Percentiles rank a stretch among this genome's conserved stretches.
Conservation (phyloP, 345 rosid species). For the Populus simonii region DNA sequence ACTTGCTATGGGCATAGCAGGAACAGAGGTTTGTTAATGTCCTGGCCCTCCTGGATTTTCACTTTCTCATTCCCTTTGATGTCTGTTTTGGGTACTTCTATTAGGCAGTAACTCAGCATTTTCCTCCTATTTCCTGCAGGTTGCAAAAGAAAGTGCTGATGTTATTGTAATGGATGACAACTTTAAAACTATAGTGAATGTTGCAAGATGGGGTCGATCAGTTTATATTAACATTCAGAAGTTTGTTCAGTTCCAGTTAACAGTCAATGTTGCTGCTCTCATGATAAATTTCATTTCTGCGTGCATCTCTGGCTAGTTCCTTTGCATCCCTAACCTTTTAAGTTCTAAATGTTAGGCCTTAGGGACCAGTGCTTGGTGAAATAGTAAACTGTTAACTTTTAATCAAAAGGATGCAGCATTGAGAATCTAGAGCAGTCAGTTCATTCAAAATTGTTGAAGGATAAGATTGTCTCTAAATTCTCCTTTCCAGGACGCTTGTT, state of each 20-base stretch:
- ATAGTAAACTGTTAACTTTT: background rate
- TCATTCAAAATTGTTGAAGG: background rate
- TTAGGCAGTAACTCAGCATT: background rate
- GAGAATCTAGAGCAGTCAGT: background rate
- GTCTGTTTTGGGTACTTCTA: background rate
- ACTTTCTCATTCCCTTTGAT: background rate
- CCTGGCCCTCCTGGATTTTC: background rate
- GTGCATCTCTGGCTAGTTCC: conserved; percentile 54
- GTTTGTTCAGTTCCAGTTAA: conserved; percentile 78
- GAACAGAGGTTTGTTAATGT: conserved; percentile 26
- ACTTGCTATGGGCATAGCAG: conserved; percentile 37
- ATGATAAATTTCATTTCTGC: conserved; percentile 70
- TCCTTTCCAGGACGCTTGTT: background rate
- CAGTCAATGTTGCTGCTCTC: conserved; percentile 72
- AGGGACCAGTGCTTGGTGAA: background rate
- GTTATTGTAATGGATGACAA: conserved; percentile 84
- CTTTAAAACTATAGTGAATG: conserved; percentile 67
- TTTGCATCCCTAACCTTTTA: background rate
- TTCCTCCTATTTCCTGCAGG: conserved; percentile 31
- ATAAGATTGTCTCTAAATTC: background rate
- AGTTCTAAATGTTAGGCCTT: background rate
- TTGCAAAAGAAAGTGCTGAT: conserved; percentile 80
- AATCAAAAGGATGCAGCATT: background rate
- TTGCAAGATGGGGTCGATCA: conserved; percentile 79
- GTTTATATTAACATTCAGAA: conserved; percentile 81